phyloP scores from a whole-genome alignment of 2,329 filamentous ascomycete species.

The Hypomyces rosellus region DNA sequence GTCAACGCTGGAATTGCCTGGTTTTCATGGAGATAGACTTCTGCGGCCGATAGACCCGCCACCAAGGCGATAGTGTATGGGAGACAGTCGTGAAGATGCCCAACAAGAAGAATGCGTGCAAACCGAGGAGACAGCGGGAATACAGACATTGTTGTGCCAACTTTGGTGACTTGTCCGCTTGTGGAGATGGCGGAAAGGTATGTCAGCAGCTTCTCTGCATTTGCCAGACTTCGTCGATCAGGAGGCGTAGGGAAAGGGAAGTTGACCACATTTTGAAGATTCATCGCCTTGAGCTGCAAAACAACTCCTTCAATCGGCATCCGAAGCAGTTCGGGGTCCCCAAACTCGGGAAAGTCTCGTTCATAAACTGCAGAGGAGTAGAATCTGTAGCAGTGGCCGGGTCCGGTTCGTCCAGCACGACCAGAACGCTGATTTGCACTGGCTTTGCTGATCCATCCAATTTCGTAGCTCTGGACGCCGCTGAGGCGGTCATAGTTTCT shows the following conservation, averaged over 20 bases:
- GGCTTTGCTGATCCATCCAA: slow-evolving; percentile 96
- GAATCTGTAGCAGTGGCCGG: slow-evolving; percentile 89
- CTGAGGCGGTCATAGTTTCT: slow-evolving; percentile 81
- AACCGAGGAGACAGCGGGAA: slow-evolving; percentile 90
- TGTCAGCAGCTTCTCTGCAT: slow-evolving; percentile 77
- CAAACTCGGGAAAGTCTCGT: slow-evolving; percentile 78
- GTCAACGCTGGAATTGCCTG: slow-evolving; percentile 60
- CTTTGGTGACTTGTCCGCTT: slow-evolving; percentile 67
- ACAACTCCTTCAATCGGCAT: slow-evolving; percentile 93
- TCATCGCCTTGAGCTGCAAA: slow-evolving; percentile 91
- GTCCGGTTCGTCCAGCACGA: slow-evolving; percentile 89
- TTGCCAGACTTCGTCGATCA: slow-evolving; percentile 65
- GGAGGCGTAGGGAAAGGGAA: slow-evolving; percentile 96
- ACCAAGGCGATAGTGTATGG: slow-evolving; percentile 85
- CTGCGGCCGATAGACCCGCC: slow-evolving; percentile 78
- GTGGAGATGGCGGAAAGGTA: slow-evolving; percentile 76
- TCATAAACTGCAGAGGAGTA: slow-evolving; percentile 95
- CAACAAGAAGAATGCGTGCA: slow-evolving; percentile 84
- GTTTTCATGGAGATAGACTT: slow-evolving; percentile 78
- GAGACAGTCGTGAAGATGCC: slow-evolving; percentile 73
- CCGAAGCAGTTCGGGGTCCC: slow-evolving; percentile 79
- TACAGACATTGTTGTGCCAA: slow-evolving; percentile 75
- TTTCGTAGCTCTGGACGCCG: slow-evolving; percentile 90
- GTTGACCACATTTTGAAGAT: slow-evolving; percentile 80
- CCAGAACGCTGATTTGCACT: slow-evolving; percentile 87